Percentiles rank a stretch among this genome's conserved stretches.
Evolutionary conservation across 352 stramenopile species (phyloP).

Genomic region (Globisporangium cylindrosporum): DNA sequence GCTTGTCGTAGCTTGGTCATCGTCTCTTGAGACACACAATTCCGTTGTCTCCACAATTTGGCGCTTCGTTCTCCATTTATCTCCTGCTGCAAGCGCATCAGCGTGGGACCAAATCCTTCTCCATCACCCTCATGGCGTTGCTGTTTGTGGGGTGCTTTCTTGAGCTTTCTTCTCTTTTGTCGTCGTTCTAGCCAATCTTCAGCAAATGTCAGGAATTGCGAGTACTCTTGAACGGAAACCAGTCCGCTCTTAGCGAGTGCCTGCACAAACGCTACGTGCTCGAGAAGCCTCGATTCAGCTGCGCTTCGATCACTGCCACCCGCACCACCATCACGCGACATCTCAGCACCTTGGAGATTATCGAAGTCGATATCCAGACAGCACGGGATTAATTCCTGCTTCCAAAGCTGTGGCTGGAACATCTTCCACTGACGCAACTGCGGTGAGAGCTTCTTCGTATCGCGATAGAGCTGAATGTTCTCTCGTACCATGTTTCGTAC

Average conservation of each 20-base stretch:
- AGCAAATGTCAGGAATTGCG: conserved; percentile 19
- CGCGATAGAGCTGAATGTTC: conserved; percentile 20
- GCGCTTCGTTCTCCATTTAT: not conserved
- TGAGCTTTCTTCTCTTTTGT: not conserved
- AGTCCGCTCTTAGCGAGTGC: conserved; percentile 24
- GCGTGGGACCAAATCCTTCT: not conserved
- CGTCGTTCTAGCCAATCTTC: conserved; percentile 24
- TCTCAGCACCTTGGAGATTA: not conserved
- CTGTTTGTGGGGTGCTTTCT: conserved; percentile 5
- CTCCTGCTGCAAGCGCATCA: conserved; percentile 9
- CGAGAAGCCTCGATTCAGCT: conserved; percentile 4
- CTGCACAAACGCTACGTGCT: conserved; percentile 27
- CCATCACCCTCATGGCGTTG: not conserved
- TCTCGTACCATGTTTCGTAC: conserved; percentile 24
- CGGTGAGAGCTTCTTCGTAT: conserved; percentile 18
- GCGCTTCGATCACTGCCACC: not conserved
- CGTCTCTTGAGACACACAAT: not conserved
- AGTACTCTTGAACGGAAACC: conserved; percentile 25
- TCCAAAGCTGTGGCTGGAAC: conserved; percentile 34
- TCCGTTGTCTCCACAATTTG: not conserved
- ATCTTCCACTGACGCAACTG: conserved; percentile 35
- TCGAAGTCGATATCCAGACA: conserved; percentile 26
- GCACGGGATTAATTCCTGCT: conserved; percentile 33
- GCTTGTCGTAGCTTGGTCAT: conserved; percentile 6
- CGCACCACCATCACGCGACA: not conserved